Conservation (phyloP, 192 early-diverging fungal genomes). For the Linnemannia schmuckeri region DNA sequence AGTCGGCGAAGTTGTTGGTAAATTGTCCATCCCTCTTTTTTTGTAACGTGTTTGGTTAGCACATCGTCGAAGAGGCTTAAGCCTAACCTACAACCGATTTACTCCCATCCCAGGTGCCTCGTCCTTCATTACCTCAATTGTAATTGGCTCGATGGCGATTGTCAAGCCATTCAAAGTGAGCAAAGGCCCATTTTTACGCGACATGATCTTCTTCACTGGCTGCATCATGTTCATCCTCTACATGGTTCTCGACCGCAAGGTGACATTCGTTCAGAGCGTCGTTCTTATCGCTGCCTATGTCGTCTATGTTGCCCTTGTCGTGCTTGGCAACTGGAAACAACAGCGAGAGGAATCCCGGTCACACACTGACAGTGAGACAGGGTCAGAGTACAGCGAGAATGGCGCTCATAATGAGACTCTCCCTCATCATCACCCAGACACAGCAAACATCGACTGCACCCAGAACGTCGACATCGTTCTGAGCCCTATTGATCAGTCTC, state of each 20-base stretch:
- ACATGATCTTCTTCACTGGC: slow-evolving; percentile 80
- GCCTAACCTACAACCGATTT: slow-evolving; percentile 22
- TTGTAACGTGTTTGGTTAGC: too few relatives aligned
- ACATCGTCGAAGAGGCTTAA: not conserved
- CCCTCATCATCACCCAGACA: not conserved
- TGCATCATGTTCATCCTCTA: slow-evolving; percentile 66
- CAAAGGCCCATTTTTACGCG: slow-evolving; percentile 78
- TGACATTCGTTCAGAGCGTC: slow-evolving; percentile 67
- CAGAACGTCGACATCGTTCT: not conserved
- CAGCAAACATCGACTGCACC: not conserved
- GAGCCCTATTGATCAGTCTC: not conserved
- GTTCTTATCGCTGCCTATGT: slow-evolving; percentile 70
- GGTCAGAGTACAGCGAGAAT: not conserved
- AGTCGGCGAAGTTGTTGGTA: slow-evolving; percentile 92
- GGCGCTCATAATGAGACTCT: not conserved
- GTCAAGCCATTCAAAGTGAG: slow-evolving; percentile 81
- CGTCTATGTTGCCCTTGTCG: slow-evolving; percentile 70
- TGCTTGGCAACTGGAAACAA: slow-evolving; percentile 65
- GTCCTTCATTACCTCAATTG: slow-evolving; percentile 85
- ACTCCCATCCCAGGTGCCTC: slow-evolving; percentile 79
- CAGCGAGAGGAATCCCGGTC: slow-evolving; percentile 32
- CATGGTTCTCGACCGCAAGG: slow-evolving; percentile 66
- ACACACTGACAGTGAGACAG: slow-evolving; percentile 16
- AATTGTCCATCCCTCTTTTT: slow-evolving; percentile 5
- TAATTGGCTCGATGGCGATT: slow-evolving; percentile 86